Base-by-base conservation (phyloP, 1,139 yeast genomes). In the Yamadazyma songkhlaensis region DNA sequence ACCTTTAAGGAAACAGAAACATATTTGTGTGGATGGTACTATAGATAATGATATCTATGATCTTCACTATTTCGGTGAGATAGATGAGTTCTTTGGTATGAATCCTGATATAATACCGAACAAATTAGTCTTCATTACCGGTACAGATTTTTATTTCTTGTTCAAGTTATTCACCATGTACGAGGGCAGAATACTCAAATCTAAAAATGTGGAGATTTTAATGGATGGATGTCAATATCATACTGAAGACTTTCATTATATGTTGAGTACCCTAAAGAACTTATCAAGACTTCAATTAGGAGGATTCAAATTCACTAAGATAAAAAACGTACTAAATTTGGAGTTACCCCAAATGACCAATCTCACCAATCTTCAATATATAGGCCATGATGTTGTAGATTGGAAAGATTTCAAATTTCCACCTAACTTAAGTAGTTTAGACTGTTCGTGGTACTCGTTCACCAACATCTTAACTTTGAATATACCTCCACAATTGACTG, bases 381-480 rank as follows among this genome's bases (percentile, higher is more conserved):
- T 67, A 41, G 70, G 63, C 2, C 72, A 65, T 42, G 55, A 54
- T 5, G 53, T 63, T 9, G 38, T 42, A 3, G 48, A 62, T 32
- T 67, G 72, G 72, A 39, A 57, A 0, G 41, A 41, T 3, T 51
- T 58, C 6, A 32, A 28, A 6, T 52, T 67, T 46, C 54, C 57
- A 3, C 54, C 55, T 0, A 48, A 42, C 24, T 45, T 66, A 20
- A 41, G 39, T 7, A 59, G 60, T 34, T 46, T 67, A 31, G 73
- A 67, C 42, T 43, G 64, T 17, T 66, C 73, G 3, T 67, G 73
- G 73, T 57, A 54, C 22, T 44, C 50, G 4, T 41, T 36, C 13
- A 39, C 55, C 2, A 41, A 51, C 12, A 34, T 54, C 7, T 33
- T 39, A 4, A 53, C 59, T 5, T 8, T 68, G 60, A 2, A 40